Percentiles rank a stretch among this genome's conserved stretches.
These are phyloP conservation scores for Lotus japonicus DNA, from an alignment of 306 rosid genomes.

Conservation along the genomic window DNA sequence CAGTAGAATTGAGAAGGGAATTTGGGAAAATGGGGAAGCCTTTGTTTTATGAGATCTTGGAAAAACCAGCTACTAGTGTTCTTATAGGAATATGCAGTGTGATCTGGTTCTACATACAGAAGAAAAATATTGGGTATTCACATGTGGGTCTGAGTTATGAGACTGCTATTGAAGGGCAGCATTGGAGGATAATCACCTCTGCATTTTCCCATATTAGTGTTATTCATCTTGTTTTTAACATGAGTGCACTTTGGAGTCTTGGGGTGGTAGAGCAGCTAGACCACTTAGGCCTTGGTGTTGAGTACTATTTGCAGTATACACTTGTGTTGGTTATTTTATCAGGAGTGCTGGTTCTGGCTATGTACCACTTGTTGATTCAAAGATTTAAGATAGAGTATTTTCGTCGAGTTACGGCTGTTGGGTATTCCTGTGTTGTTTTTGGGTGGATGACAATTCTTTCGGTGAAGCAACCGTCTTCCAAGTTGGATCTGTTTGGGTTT, in stretches of 20 bases:
- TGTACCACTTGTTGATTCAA: conserved; percentile 77
- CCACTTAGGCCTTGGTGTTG: conserved; percentile 68
- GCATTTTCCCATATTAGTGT: conserved; percentile 88
- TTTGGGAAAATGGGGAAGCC: conserved; percentile 75
- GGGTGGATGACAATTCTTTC: conserved; percentile 99
- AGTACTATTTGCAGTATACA: conserved; percentile 88
- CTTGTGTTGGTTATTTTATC: conserved; percentile 77
- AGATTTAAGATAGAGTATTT: conserved; percentile 84
- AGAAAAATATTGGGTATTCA: conserved; percentile 84
- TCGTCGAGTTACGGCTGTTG: conserved; percentile 86
- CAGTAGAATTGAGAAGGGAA: not conserved
- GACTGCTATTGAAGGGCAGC: conserved; percentile 78
- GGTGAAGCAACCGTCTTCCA: conserved; percentile 86
- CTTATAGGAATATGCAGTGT: conserved; percentile 79
- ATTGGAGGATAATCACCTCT: conserved; percentile 92
- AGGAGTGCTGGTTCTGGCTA: conserved; percentile 66
- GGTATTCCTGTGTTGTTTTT: conserved; percentile 97
- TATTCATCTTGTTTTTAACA: conserved; percentile 88
- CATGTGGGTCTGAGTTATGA: conserved; percentile 96
- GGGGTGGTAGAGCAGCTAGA: conserved; percentile 75
- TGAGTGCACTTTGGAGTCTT: conserved; percentile 99
- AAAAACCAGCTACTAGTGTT: conserved; percentile 84
- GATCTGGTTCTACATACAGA: conserved; percentile 90
- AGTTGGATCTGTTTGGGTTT: conserved; percentile 85
- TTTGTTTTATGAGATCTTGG: conserved; percentile 81